Conservation (phyloP, 805 yeast species). For the Kluyveromyces dobzhanskii region DNA sequence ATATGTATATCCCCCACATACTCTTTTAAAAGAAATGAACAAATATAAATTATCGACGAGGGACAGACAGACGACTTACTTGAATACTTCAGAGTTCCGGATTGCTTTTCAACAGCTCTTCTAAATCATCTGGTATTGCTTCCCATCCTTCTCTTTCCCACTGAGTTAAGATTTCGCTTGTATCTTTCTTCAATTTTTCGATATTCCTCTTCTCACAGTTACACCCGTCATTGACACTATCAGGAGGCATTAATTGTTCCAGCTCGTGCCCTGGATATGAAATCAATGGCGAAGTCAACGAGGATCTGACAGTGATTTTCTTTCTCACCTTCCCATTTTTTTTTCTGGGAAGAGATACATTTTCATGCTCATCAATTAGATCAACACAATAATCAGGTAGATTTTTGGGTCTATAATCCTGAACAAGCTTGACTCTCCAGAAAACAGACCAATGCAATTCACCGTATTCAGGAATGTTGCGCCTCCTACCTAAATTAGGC, state of each 20-base stretch:
- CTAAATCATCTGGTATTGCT: conserved; percentile 31
- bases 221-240: conserved; percentile 2
- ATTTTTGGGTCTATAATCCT: conserved; percentile 39
- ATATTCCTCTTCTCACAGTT: conserved; percentile 6
- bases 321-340: background rate
- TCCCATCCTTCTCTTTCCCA: conserved; percentile 29
- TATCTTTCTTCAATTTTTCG: conserved; percentile 8
- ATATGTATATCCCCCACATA: conserved; percentile 3
- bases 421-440: conserved; percentile 43
- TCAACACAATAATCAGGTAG: conserved; percentile 32
- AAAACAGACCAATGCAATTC: conserved; percentile 56
- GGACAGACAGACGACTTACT: too few relatives aligned
- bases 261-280: conserved; percentile 4
- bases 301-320: conserved; percentile 1
- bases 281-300: conserved; percentile 3
- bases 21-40: conserved; percentile 4
- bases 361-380: conserved; percentile 16
- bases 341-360: conserved; percentile 6
- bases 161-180: conserved; percentile 11
- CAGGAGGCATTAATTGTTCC: background rate
- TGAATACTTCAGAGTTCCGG: too few relatives aligned
- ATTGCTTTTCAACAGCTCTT: conserved; percentile 7
- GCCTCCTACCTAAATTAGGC: conserved; percentile 49
- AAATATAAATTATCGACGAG: background rate
- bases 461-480: conserved; percentile 42